Percentiles rank a stretch among this genome's conserved stretches.
phyloP scores from a whole-genome alignment of 2,329 filamentous ascomycete genomes.

The Fusarium avenaceum region DNA sequence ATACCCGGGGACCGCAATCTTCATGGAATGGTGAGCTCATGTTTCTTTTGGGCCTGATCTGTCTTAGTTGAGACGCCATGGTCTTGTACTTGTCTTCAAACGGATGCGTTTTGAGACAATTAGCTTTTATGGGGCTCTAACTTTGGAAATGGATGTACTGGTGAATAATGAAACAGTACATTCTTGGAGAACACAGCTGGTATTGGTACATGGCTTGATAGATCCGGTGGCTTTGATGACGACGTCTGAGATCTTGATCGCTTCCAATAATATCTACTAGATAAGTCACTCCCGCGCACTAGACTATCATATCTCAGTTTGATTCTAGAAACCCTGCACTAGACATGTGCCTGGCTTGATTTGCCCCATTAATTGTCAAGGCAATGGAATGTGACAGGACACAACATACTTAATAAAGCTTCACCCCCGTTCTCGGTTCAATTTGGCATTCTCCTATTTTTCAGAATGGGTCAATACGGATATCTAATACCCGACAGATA shows the following conservation, averaged over 20 bases:
- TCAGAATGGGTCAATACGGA: slow-evolving; percentile 40
- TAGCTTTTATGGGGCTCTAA: neutral
- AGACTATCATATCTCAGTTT: no score
- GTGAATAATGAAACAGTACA: no score
- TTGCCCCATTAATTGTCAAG: neutral
- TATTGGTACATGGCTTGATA: neutral
- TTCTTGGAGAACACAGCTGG: neutral
- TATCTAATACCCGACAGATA: slow-evolving; percentile 45
- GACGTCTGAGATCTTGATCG: no score
- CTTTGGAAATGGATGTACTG: neutral
- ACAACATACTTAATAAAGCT: neutral
- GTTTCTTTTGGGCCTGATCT: neutral
- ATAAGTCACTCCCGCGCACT: no score
- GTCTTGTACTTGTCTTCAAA: slow-evolving; percentile 13
- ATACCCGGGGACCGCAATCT: slow-evolving; percentile 1
- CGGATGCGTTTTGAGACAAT: neutral
- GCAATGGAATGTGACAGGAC: neutral
- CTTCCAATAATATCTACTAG: no score
- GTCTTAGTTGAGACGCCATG: slow-evolving; percentile 1
- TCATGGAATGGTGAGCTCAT: slow-evolving; percentile 1
- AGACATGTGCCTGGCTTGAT: neutral
- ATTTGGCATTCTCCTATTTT: neutral
- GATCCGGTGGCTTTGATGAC: no score
- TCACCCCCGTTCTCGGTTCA: no score
- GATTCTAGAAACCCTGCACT: neutral